Evolutionary conservation across 2,329 filamentous ascomycete species (phyloP).

Genomic region (Alternaria dauci): DNA sequence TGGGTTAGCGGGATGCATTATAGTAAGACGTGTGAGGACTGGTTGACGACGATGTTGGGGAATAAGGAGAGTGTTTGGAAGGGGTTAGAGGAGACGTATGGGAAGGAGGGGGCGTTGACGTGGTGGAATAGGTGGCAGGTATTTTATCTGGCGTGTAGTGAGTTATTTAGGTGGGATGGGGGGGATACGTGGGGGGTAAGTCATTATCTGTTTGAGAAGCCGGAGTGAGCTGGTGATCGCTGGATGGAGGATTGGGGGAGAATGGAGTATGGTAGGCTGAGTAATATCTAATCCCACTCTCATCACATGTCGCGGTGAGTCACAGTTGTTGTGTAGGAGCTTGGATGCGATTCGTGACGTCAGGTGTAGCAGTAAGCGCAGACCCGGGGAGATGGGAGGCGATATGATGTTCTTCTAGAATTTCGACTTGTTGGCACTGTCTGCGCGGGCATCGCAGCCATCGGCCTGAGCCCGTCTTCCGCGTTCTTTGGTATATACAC

Average conservation of each 20-base stretch:
- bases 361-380: neutral
- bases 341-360: neutral
- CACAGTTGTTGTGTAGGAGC: neutral
- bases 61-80: slow-evolving; percentile 70
- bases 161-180: slow-evolving; percentile 71
- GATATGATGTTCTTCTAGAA: neutral
- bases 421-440: slow-evolving; percentile 6
- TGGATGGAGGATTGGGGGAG: neutral
- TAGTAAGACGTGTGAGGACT: slow-evolving; percentile 74
- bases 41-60: slow-evolving; percentile 67
- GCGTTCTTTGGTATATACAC: neutral
- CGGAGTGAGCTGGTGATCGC: slow-evolving; percentile 22
- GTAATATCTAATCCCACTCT: neutral
- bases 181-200: slow-evolving; percentile 74
- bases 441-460: neutral
- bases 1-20: slow-evolving; percentile 76
- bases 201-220: slow-evolving; percentile 73
- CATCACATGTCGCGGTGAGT: neutral
- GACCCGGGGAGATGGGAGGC: too few species aligned
- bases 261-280: neutral
- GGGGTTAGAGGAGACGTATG: slow-evolving; percentile 70
- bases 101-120: slow-evolving; percentile 64
- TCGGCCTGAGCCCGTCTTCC: neutral
- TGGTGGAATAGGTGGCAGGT: slow-evolving; percentile 78
- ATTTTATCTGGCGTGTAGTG: slow-evolving; percentile 75